These are phyloP conservation scores for Verticillium nubilum DNA, from an alignment of 2,329 filamentous ascomycete genomes.

Conservation along the genomic window DNA sequence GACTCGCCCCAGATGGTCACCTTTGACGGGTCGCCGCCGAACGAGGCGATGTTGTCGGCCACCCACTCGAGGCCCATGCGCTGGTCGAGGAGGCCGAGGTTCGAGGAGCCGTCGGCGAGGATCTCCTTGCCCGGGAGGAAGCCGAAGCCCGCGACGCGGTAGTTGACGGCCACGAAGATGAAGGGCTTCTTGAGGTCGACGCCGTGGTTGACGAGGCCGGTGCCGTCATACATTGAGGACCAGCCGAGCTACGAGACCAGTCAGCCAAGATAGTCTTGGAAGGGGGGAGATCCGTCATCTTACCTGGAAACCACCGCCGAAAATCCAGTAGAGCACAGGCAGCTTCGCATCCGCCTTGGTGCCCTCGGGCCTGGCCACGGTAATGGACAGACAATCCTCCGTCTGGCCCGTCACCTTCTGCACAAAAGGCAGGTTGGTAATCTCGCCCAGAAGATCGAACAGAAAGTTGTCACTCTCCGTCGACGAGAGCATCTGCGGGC, in stretches of 20 bases:
- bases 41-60: slow-evolving; percentile 68
- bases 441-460: slow-evolving; percentile 37
- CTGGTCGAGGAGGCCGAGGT: slow-evolving; percentile 69
- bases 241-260: slow-evolving; percentile 35
- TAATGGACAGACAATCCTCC: slow-evolving; percentile 62
- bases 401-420: slow-evolving; percentile 43
- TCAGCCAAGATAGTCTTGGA: background rate
- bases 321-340: slow-evolving; percentile 68
- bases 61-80: slow-evolving; percentile 70
- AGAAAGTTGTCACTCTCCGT: slow-evolving; percentile 34
- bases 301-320: slow-evolving; percentile 55
- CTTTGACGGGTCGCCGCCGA: slow-evolving; percentile 73
- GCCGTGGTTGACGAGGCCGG: slow-evolving; percentile 38
- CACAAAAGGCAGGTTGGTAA: slow-evolving; percentile 53
- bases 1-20: slow-evolving; percentile 77
- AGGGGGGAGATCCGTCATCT: background rate
- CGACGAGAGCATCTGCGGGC: slow-evolving; percentile 66
- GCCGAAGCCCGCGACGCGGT: slow-evolving; percentile 69
- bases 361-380: slow-evolving; percentile 53
- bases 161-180: slow-evolving; percentile 73
- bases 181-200: slow-evolving; percentile 54
- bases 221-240: slow-evolving; percentile 46
- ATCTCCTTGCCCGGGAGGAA: slow-evolving; percentile 68
- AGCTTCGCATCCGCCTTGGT: slow-evolving; percentile 49
- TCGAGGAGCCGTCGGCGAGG: slow-evolving; percentile 59